Evolutionary conservation across 805 yeast species (phyloP).

Genomic region (Yamadazyma laniorum): DNA sequence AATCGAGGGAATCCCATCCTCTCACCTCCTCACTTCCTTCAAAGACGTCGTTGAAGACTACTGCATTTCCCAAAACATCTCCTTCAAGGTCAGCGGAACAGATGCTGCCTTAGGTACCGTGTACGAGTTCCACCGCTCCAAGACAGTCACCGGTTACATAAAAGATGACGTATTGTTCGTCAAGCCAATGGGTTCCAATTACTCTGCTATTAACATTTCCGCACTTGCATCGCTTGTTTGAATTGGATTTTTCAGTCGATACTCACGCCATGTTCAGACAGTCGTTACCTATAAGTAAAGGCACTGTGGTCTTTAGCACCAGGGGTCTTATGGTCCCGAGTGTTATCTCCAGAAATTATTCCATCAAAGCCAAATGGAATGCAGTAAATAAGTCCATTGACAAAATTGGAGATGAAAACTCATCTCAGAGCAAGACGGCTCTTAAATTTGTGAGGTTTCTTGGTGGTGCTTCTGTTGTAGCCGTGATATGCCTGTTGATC

Average conservation of each 20-base stretch:
- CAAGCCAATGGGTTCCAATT: conserved; percentile 2
- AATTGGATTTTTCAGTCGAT: background rate
- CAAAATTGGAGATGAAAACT: conserved; percentile 33
- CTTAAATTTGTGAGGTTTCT: conserved; percentile 21
- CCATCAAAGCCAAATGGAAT: conserved; percentile 1
- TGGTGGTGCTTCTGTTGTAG: conserved; percentile 27
- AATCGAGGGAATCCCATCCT: conserved; percentile 41
- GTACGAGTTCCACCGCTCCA: background rate
- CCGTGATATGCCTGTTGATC: conserved; percentile 26
- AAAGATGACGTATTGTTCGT: conserved; percentile 67
- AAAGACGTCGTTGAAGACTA: conserved; percentile 60
- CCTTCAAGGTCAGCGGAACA: conserved; percentile 27
- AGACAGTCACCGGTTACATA: conserved; percentile 37
- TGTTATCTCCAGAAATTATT: background rate
- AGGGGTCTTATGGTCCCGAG: too few relatives aligned
- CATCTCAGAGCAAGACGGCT: conserved; percentile 28
- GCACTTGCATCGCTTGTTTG: background rate
- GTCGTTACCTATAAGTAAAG: too few relatives aligned
- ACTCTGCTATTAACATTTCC: conserved; percentile 12
- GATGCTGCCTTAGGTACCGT: conserved; percentile 3
- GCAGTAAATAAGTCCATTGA: conserved; percentile 18
- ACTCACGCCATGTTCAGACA: background rate
- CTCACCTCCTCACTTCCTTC: conserved; percentile 29
- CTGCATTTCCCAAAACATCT: conserved; percentile 51
- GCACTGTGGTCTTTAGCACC: too few relatives aligned